Evolutionary conservation across 2,329 filamentous ascomycete genomes (phyloP), one percentile per base, ranked within the genome.

Genomic region (Neonectria magnoliae): DNA sequence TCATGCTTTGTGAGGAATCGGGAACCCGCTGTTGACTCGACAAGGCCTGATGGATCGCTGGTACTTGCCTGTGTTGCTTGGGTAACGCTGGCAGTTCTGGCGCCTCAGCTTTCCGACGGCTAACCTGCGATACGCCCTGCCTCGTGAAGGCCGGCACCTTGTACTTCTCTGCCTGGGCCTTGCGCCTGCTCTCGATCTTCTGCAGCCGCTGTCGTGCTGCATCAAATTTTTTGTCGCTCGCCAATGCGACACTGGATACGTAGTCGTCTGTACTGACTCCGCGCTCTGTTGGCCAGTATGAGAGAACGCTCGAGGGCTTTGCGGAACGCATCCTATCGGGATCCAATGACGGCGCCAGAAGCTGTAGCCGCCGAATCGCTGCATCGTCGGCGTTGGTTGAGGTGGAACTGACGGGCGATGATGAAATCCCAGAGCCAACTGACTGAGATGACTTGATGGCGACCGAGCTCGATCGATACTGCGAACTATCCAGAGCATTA

Each of bases 221-320:
- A 10, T 77, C 74, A 52, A 80, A 76, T 63, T 78, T 76, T 41
- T 73, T 77, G 3, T 78, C 78, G 8, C 73, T 76, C 6, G 77
- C 79, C 13, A 75, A 61, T 7, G 76, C 75, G 20, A 82, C 75
- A 42, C 78, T 81, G 16, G 81, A 82, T 3, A 80, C 63, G 58
- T 83, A 83, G 44, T 73, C 71, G 6, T 73, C 71, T 2, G 75
- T 76, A 18, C 75, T 71, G 3, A 77, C 69, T 18, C 79, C 81
- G 8, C 77, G 77, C 51, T 80, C 74, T 2, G 73, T 70, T 1
- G 81, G 81, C 81, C 81, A 83, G 64, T 76, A 76, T 5, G 77
- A 73, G 1, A 83, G 70, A 1, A 82, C 62, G 4, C 66, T 71
- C 2, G 76, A 73, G 27, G 72, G 68, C 36, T 75, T 76, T 18